A percentile compares a stretch with the other conserved stretches of the same genome.
These are phyloP conservation scores for Leccinum subtestaceum DNA, from an alignment of 768 basidiomycete genomes.

Conservation along the genomic window DNA sequence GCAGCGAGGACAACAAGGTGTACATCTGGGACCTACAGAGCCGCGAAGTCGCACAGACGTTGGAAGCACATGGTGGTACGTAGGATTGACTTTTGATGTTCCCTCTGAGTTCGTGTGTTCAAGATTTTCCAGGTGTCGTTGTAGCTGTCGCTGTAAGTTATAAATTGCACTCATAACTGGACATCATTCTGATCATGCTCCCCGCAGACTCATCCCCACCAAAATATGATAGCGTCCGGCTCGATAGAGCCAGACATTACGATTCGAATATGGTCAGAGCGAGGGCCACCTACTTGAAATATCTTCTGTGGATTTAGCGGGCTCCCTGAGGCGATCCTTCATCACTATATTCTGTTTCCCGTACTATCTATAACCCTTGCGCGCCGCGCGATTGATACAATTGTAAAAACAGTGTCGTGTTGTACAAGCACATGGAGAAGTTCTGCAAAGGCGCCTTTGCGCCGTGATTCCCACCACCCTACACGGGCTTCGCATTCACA, in stretches of 20 bases:
- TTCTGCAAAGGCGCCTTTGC: background rate
- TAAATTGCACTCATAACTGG: constrained; percentile 13
- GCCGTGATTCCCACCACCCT: background rate
- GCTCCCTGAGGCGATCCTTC: background rate
- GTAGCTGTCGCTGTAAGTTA: constrained; percentile 77
- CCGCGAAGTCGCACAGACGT: constrained; percentile 76
- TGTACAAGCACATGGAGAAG: constrained; percentile 15
- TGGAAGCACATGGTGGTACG: constrained; percentile 72
- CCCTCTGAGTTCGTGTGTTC: background rate
- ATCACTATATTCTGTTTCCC: constrained; percentile 8
- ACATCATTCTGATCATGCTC: background rate
- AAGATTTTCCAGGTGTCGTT: constrained; percentile 44
- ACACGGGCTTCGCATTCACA: constrained; percentile 56
- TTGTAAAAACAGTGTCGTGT: constrained; percentile 4
- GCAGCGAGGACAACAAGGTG: constrained; percentile 86
- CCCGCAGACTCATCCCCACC: constrained; percentile 73
- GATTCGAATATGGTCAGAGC: constrained; percentile 81
- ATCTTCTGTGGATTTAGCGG: background rate
- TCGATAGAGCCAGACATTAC: constrained; percentile 81
- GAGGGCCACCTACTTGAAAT: constrained; percentile 18
- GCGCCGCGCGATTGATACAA: constrained; percentile 6
- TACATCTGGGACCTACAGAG: constrained; percentile 92
- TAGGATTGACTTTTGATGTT: background rate
- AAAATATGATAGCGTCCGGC: constrained; percentile 86
- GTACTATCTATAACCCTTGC: constrained; percentile 3